Conservation (phyloP, 2,329 filamentous ascomycete genomes). For the Cladophialophora exuberans region DNA sequence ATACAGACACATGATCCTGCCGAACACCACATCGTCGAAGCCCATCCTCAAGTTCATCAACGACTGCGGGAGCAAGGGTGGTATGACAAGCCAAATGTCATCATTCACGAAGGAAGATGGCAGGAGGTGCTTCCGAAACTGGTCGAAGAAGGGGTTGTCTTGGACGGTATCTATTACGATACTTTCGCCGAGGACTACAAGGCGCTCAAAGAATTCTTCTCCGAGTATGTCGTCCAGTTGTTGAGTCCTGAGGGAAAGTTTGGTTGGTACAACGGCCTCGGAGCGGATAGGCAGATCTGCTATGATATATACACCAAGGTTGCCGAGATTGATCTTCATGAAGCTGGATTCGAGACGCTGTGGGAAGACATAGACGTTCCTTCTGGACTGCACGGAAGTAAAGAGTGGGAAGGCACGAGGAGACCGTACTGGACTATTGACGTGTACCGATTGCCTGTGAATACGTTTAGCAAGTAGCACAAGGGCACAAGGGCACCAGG, state of each 20-base stretch:
- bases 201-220: constrained; percentile 9
- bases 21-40: constrained; percentile 11
- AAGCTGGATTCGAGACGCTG: constrained; percentile 5
- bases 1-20: constrained; percentile 5
- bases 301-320: constrained; percentile 16
- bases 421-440: constrained; percentile 15
- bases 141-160: constrained; percentile 1
- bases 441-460: constrained; percentile 11
- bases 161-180: constrained; percentile 14
- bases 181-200: constrained; percentile 11
- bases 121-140: constrained; percentile 8
- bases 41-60: constrained; percentile 4
- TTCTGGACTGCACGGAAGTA: not conserved
- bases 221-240: constrained; percentile 10
- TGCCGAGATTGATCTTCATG: constrained; percentile 6
- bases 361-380: constrained; percentile 12
- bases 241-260: constrained; percentile 1
- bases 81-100: constrained; percentile 4
- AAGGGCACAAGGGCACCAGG: not conserved
- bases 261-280: constrained; percentile 12
- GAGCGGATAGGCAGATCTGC: constrained; percentile 12
- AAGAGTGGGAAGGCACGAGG: constrained; percentile 11
- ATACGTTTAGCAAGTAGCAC: constrained; percentile 6
- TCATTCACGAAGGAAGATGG: constrained; percentile 12
- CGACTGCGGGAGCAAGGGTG: constrained; percentile 9